These are phyloP conservation scores for Pyrus hybrid DNA, from an alignment of 331 rosid species.

Conservation along the genomic window DNA sequence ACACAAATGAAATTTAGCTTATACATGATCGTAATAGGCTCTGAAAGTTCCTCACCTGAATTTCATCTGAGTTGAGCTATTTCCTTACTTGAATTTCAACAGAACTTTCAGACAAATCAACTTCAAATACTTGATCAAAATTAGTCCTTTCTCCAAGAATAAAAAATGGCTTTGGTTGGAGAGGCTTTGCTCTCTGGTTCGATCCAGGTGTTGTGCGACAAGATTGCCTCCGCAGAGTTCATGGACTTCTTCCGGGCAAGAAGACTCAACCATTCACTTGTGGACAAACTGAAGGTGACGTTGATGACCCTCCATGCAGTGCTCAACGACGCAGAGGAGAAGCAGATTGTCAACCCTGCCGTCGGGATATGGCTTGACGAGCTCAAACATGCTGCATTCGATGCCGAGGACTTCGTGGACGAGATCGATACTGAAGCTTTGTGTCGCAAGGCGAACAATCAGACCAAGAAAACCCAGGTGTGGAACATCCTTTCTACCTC, in stretches of 20 bases:
- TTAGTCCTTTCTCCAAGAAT: no score
- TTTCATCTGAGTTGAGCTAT: no score
- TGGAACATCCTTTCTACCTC: background rate
- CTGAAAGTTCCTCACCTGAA: no score
- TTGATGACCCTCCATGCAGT: background rate
- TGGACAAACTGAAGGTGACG: no score
- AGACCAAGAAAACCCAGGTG: background rate
- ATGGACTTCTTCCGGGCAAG: background rate
- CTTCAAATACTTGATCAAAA: no score
- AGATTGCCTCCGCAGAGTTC: background rate
- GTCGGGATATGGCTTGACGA: slow-evolving; percentile 1
- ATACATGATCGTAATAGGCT: no score
- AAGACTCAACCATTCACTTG: background rate
- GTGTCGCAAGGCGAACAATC: background rate
- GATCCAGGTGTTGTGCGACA: background rate
- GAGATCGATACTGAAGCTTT: background rate
- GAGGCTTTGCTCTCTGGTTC: background rate
- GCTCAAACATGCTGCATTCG: background rate
- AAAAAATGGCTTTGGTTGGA: background rate
- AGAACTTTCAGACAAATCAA: no score
- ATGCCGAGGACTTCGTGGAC: slow-evolving; percentile 16
- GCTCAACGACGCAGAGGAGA: slow-evolving; percentile 26
- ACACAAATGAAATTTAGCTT: no score
- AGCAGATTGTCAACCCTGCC: background rate
- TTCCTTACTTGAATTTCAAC: no score